A percentile compares a stretch with the other conserved stretches of the same genome.
Evolutionary conservation across 345 rosid species (phyloP).

Genomic region (Linum usitatissimum): DNA sequence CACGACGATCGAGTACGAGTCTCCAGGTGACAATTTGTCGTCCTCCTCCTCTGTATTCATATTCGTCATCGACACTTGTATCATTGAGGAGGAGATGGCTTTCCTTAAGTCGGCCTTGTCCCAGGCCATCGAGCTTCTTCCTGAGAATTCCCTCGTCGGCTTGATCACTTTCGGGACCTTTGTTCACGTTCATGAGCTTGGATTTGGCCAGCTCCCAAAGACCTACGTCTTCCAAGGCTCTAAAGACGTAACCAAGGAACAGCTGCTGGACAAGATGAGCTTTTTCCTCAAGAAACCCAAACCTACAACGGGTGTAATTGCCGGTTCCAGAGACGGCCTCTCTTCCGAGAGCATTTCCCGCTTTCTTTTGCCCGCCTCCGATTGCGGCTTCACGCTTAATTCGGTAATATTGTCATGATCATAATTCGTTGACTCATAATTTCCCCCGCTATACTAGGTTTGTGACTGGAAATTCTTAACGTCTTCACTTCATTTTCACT

Average conservation of each 20-base stretch:
- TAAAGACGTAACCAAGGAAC: slow-evolving; percentile 66
- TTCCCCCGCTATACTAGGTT: background rate
- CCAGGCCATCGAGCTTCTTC: slow-evolving; percentile 65
- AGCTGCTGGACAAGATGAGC: slow-evolving; percentile 68
- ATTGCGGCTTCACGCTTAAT: slow-evolving; percentile 74
- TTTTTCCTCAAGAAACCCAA: slow-evolving; percentile 74
- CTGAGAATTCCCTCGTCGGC: slow-evolving; percentile 66
- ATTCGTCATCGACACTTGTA: slow-evolving; percentile 76
- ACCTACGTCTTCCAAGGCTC: slow-evolving; percentile 70
- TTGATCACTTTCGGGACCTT: slow-evolving; percentile 65
- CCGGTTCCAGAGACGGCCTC: slow-evolving; percentile 79
- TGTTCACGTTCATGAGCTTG: slow-evolving; percentile 81
- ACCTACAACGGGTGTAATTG: slow-evolving; percentile 73
- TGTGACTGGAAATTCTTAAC: background rate
- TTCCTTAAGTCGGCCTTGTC: slow-evolving; percentile 70
- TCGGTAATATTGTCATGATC: slow-evolving; percentile 25
- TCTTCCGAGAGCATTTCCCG: slow-evolving; percentile 81
- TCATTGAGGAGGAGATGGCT: slow-evolving; percentile 75
- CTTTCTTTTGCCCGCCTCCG: slow-evolving; percentile 76
- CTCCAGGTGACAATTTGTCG: slow-evolving; percentile 32
- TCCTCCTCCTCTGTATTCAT: slow-evolving; percentile 48
- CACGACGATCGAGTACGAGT: slow-evolving; percentile 76
- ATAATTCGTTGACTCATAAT: no score
- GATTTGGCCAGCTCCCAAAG: slow-evolving; percentile 60
- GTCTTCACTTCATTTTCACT: background rate